Base-by-base conservation (phyloP, 352 stramenopile genomes). In the Pythium insidiosum region DNA sequence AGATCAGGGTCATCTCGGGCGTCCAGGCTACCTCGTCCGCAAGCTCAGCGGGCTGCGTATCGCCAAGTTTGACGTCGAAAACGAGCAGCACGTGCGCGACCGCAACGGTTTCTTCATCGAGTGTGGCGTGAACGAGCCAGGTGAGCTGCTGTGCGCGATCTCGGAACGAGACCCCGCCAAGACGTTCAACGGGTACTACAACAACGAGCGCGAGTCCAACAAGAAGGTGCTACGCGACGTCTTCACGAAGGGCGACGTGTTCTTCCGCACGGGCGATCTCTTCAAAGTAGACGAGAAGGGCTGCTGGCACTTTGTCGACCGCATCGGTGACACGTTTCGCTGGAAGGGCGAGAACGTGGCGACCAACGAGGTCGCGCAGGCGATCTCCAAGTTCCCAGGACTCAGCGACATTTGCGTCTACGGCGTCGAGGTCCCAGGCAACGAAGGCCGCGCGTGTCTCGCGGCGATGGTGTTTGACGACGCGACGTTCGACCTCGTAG, bases 341-440 rank as follows among this genome's bases (percentile, higher is more conserved):
- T 97, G 88, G 85, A 97, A 97, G 42, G 89, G 89, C 19, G 88
- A 97, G 47, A 97, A 97, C 46, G 84, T 96, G 13, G 77, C 82
- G 30, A 97, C 88, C 2, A 93, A 82, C 39, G 85, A 97, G 55
- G 85, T 97, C 7, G 66, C 73, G 0, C 67, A 92, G 34, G 77
- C 77, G 2, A 58, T 97, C 18, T 75, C 72, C 23, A 63, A 73
- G 43, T 94, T 92, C 45, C 65, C 74, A 1, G 77, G 74, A 1
- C 56, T 96, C 37, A 71, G 73, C 19, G 77, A 88, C 21, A 66
- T 87, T n/a, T 88, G 76, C 45, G 64, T 91, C 34, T 87, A 91
- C 37, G 73, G 76, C 15, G 76, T 88, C 4, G 45, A 73, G 24
- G 73, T 94, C 22, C 82, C 80, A 1, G 72, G 72, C 15, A 68